Base-by-base conservation (phyloP, 306 rosid species). In the Quercus alba region DNA sequence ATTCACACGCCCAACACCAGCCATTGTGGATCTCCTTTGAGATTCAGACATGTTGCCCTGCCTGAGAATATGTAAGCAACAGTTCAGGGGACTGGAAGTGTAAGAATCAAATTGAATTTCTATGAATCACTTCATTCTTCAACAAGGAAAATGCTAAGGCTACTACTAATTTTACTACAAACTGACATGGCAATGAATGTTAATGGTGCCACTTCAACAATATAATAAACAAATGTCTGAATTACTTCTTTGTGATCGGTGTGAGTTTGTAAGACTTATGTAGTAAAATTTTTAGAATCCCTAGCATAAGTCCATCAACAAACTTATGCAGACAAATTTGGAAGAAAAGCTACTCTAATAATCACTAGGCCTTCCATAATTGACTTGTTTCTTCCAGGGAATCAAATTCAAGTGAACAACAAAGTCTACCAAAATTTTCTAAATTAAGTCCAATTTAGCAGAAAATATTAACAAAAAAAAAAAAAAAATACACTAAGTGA, bases 1-100 rank as follows among this genome's bases (percentile, higher is more conserved):
- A 78, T 84, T 91, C 70, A 90, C 92, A 75, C 77, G 87, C 64
- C 90, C 93, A 6, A 79, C 17, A 76, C 82, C 81, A 18, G 90
- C 86, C 88, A 85, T 86, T 66, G 77, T 66, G 15, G 78, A 73
- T 70, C 83, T 84, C 84, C 85, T 88, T 85, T 56, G 84, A 74
- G 85, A 84, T 87, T 87, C 94, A 78, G 81, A 79, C 84, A 82
- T 81, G 83, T 92, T 90, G 87, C 91, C 84, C 56, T 25, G 61
- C 20, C 20, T 70, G 17, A 77, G 74, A 73, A 44, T 6, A 82
- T 11, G 69, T 70, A 20, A 84, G 56, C 82, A 77, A 79, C 74
- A 63, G 57, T 61, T 83, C 51, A 35, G 75, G 30, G 23, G 74
- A 81, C 56, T 26, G 30, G 62, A 75, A 49, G 61, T 62, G 75